These are phyloP conservation scores for Artemisia tridentata DNA, from an alignment of 129 eudicot species.

Conservation along the genomic window DNA sequence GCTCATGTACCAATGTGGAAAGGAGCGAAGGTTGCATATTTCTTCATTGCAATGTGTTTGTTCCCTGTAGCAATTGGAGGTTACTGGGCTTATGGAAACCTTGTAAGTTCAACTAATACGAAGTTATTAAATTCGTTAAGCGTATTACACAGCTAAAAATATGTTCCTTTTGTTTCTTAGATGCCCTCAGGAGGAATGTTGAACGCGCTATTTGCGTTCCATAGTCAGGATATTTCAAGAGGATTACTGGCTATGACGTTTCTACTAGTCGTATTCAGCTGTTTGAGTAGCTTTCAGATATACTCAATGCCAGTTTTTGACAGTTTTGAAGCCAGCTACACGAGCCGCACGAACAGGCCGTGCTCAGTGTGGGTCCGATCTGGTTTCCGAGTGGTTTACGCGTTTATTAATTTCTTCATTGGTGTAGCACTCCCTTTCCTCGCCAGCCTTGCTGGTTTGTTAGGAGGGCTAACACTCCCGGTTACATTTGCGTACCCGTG, in stretches of 20 bases:
- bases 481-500: conserved; percentile 58
- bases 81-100: conserved; percentile 94
- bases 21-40: conserved; percentile 68
- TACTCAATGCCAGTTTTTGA: conserved; percentile 92
- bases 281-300: conserved; percentile 56
- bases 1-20: conserved; percentile 84
- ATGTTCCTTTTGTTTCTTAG: conserved; percentile 27
- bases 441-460: conserved; percentile 50
- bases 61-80: conserved; percentile 96
- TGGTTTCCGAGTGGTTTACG: conserved; percentile 82
- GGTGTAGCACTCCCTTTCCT: conserved; percentile 83
- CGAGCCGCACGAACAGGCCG: conserved; percentile 82
- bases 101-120: conserved; percentile 45
- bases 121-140: neutral
- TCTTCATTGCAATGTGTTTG: conserved; percentile 72
- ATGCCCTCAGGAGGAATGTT: conserved; percentile 90
- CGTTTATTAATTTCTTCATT: conserved; percentile 62
- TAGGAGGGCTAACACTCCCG: conserved; percentile 55
- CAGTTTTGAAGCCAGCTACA: conserved; percentile 89
- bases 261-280: conserved; percentile 55
- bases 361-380: conserved; percentile 96
- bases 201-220: conserved; percentile 42
- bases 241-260: conserved; percentile 46
- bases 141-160: neutral
- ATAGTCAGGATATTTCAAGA: conserved; percentile 47